Base-by-base conservation (phyloP, 495 filamentous ascomycete species). In the Xylaria venustula region DNA sequence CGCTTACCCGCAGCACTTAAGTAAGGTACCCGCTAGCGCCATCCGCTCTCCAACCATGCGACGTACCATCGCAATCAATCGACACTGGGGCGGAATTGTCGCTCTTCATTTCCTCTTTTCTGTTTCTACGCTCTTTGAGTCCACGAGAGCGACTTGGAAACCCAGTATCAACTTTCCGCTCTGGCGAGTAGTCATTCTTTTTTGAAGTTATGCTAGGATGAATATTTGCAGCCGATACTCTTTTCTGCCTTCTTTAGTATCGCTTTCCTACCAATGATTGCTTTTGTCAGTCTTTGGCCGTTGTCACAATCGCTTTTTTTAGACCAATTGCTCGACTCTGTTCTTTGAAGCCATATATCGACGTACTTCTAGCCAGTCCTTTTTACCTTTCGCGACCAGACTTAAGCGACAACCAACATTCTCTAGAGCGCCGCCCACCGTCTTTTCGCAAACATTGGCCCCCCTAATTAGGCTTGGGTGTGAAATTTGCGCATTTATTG, bases 251-350 rank as follows among this genome's bases (percentile, higher is more conserved):
- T 34, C 26, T 12, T 19, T 41, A 19, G 12, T 23, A 46, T 44
- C 54, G 37, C 53, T 44, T 44, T 55, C n/a, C 9, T 23, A n/a
- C 15, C 11, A 17, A 52, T 37, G 17, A 34, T 34, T 34, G 30
- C 26, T 41, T 17, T n/a, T 20, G 32, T 19, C 32, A 23, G 12
- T 41, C 45, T 36, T 49, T 11, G 5, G 30, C 11, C 25, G 41
- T 47, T 47, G 8, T 48, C 25, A 54, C 49, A 61, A 61, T 61
- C 58, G 50, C 58, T 61, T 61, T 61, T n/a, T 22, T 48, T 54
- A 3, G 9, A n/a, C 15, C 22, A n/a, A 23, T n/a, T 5, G 2
- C 14, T 46, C 26, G 47, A 48, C 36, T 19, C 26, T 17, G 41
- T 61, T 17, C 58, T 61, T 54, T 49, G 41, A 61, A 30, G n/a